Base-by-base conservation (phyloP, 164 flowering plant species). In the Vitis cinerea region DNA sequence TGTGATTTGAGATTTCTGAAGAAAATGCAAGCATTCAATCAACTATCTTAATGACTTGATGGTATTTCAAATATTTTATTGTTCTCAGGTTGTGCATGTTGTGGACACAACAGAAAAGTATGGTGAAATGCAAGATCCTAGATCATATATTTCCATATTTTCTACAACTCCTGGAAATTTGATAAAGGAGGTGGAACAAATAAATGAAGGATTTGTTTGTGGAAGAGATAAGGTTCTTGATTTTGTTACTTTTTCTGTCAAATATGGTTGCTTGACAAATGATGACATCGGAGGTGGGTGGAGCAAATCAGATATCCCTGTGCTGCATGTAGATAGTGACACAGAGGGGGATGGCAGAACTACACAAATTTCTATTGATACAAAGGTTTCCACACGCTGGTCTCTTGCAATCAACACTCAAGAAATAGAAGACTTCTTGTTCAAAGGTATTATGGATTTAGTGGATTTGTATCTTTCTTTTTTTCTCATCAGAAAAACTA, bases 71-170 rank as follows among this genome's bases (percentile, higher is more conserved):
- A 54, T 65, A 10, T 65, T 8, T 63, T 62, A 12, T 71, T 63
- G 44, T 70, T 50, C 67, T 29, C 83, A 95, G 99, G 96, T 95
- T 65, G 97, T 95, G 69, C 99, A 95, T 81, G 90, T 95, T 61
- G 94, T 95, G 74, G 97, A 90, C 64, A 59, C 91, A 76, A 85
- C 83, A 56, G 83, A 80, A 71, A 63, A 23, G 67, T 61, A 71
- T 63, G 83, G 75, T 69, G 88, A 67, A 77, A 74, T 72, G 19
- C 80, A 73, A 70, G 83, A 78, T 55, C 84, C 83, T 23, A 71
- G 51, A n/a, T 95, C 99, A 7, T 91, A 83, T 74, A 71, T 95
- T 47, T 87, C 99, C 63, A 68, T 95, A 31, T 93, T 85, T 79
- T 95, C 99, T 60, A 11, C 61, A 0, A 90, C 99, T 64, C 92